Percentiles rank a stretch among this genome's conserved stretches.
These are phyloP conservation scores for Pseudogymnoascus sp. DNA, from an alignment of 2,329 filamentous ascomycete genomes.

Conservation along the genomic window DNA sequence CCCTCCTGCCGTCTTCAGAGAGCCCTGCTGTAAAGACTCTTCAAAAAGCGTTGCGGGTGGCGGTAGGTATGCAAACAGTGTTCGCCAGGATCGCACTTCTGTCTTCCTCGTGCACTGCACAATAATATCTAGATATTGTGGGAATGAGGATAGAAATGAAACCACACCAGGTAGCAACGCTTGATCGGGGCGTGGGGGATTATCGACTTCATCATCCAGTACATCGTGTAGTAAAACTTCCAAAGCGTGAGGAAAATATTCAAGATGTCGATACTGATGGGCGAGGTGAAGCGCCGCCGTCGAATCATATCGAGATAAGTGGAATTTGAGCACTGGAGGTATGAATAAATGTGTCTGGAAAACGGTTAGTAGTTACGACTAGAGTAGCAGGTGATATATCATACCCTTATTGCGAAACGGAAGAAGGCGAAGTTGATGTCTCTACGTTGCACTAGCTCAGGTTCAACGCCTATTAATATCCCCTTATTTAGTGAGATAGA, in stretches of 20 bases:
- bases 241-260: slow-evolving; percentile 87
- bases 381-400: slow-evolving; percentile 22
- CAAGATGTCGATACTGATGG: slow-evolving; percentile 74
- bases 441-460: slow-evolving; percentile 84
- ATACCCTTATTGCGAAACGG: slow-evolving; percentile 76
- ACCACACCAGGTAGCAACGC: slow-evolving; percentile 56
- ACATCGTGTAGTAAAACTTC: slow-evolving; percentile 90
- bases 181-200: slow-evolving; percentile 51
- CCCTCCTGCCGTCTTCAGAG: slow-evolving; percentile 88
- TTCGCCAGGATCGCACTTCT: slow-evolving; percentile 89
- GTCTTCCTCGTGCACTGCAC: slow-evolving; percentile 97
- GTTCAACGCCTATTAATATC: slow-evolving; percentile 81
- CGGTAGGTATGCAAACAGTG: slow-evolving; percentile 83
- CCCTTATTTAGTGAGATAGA: slow-evolving; percentile 83
- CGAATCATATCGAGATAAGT: slow-evolving; percentile 68
- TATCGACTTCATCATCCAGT: slow-evolving; percentile 87
- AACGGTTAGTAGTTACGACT: slow-evolving; percentile 2
- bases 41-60: slow-evolving; percentile 89
- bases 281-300: slow-evolving; percentile 73
- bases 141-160: slow-evolving; percentile 61
- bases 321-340: slow-evolving; percentile 74
- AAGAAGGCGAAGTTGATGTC: slow-evolving; percentile 88
- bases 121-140: slow-evolving; percentile 86
- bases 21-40: slow-evolving; percentile 74
- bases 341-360: slow-evolving; percentile 84